Percentiles rank a stretch among this genome's conserved stretches.
Conservation (phyloP, 305 asterid genomes). For the Fraxinus platypoda region DNA sequence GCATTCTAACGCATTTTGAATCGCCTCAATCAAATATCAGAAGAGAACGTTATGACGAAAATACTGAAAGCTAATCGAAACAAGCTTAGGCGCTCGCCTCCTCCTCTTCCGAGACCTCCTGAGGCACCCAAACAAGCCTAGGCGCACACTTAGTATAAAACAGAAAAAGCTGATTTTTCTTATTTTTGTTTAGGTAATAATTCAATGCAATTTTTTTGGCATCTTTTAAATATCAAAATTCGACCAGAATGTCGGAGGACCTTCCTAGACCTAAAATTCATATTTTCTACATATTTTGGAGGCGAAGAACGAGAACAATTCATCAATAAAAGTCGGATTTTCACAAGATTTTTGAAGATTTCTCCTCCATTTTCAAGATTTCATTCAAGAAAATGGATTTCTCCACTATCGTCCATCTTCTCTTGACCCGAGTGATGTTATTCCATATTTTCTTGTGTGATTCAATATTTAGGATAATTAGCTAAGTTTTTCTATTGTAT, state of each 20-base stretch:
- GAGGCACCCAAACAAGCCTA: not conserved
- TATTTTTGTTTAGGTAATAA: too few relatives aligned
- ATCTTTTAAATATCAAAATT: not conserved
- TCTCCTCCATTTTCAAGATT: not conserved
- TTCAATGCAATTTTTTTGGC: too few relatives aligned
- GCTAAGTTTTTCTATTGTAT: not conserved
- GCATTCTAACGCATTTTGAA: not conserved
- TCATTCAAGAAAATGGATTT: not conserved
- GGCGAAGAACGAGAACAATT: too few relatives aligned
- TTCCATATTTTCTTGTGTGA: too few relatives aligned
- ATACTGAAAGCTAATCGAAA: not conserved
- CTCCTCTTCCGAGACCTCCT: not conserved
- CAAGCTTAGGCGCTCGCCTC: not conserved
- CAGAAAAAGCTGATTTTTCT: too few relatives aligned
- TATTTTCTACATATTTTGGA: too few relatives aligned
- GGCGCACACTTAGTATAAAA: not conserved
- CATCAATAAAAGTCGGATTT: not conserved
- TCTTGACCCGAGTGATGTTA: not conserved
- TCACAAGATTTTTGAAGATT: not conserved
- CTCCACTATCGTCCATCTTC: not conserved
- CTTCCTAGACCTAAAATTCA: not conserved
- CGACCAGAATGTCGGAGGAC: not conserved
- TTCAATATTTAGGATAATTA: too few relatives aligned
- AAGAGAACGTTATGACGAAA: too few relatives aligned
- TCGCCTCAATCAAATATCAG: too few relatives aligned